Conservation (phyloP, 2,329 filamentous ascomycete species). For the Aspergillus arachidicola region DNA sequence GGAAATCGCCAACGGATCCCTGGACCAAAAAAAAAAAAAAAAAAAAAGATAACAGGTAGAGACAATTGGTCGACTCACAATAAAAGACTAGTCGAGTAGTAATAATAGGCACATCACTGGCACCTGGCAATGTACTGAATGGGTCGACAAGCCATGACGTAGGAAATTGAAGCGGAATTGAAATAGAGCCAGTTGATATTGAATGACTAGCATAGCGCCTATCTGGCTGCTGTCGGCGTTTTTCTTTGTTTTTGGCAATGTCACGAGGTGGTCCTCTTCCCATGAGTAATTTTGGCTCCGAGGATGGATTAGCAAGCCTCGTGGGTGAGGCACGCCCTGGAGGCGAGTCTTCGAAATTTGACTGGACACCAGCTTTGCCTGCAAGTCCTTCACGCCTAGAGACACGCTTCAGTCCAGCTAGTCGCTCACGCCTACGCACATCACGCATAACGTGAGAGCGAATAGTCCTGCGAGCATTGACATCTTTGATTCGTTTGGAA, state of each 20-base stretch:
- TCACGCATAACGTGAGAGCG: slow-evolving; percentile 49
- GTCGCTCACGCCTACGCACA: slow-evolving; percentile 44
- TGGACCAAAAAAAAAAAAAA: neutral
- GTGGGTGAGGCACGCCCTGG: slow-evolving; percentile 19
- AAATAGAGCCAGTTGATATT: slow-evolving; percentile 17
- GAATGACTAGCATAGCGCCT: slow-evolving; percentile 22
- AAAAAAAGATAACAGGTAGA: neutral
- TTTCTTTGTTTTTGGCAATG: neutral
- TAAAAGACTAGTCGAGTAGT: slow-evolving; percentile 35
- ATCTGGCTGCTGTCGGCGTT: neutral
- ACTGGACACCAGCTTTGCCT: slow-evolving; percentile 14
- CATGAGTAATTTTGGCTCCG: neutral
- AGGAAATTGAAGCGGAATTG: slow-evolving; percentile 22
- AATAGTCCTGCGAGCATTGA: slow-evolving; percentile 42
- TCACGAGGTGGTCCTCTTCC: neutral
- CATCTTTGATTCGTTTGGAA: slow-evolving; percentile 42
- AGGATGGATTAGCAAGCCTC: slow-evolving; percentile 18
- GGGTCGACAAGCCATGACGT: slow-evolving; percentile 36
- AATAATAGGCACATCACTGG: slow-evolving; percentile 27
- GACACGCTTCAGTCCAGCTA: slow-evolving; percentile 40
- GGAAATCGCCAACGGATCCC: neutral
- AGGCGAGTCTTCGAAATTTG: slow-evolving; percentile 9
- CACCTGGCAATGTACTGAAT: slow-evolving; percentile 36
- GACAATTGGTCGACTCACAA: slow-evolving; percentile 28
- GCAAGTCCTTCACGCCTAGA: slow-evolving; percentile 30